These are phyloP conservation scores for Rhododendron ovatum DNA, from an alignment of 148 eudicot species.

Conservation along the genomic window DNA sequence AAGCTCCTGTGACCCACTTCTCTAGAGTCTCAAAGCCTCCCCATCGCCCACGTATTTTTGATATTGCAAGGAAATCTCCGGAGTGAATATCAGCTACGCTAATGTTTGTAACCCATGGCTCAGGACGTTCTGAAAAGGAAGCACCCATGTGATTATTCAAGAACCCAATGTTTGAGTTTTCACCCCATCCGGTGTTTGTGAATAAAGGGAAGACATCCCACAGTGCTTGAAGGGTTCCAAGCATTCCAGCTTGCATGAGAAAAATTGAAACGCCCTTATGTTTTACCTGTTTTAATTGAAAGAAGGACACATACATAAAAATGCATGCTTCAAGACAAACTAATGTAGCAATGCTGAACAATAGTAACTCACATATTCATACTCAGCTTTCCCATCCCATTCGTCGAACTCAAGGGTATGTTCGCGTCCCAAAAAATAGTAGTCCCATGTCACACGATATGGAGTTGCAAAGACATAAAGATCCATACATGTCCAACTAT, in stretches of 20 bases:
- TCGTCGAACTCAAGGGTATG: constrained; percentile 69
- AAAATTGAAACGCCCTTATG: constrained; percentile 68
- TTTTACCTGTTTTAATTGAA: constrained; percentile 52
- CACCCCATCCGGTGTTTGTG: constrained; percentile 77
- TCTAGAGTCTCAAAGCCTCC: constrained; percentile 91
- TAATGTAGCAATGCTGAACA: neutral
- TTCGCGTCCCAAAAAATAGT: constrained; percentile 62
- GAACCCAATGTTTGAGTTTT: constrained; percentile 67
- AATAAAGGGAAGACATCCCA: constrained; percentile 85
- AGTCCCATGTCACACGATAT: constrained; percentile 89
- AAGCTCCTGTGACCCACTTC: constrained; percentile 89
- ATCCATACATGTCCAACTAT: constrained; percentile 93
- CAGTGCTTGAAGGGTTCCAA: constrained; percentile 74
- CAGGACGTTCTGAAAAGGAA: constrained; percentile 63
- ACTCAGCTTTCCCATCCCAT: constrained; percentile 79
- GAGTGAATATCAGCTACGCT: constrained; percentile 66
- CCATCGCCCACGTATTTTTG: constrained; percentile 86
- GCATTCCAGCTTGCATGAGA: constrained; percentile 88
- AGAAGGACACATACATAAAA: neutral
- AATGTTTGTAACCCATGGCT: constrained; percentile 79
- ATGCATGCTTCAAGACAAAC: neutral
- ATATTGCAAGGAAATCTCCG: constrained; percentile 84
- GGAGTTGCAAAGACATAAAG: constrained; percentile 86
- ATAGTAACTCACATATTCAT: constrained; percentile 66
- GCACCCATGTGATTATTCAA: constrained; percentile 84